Percentiles rank a stretch among this genome's conserved stretches.
Evolutionary conservation across 1,139 yeast genomes (phyloP).

Genomic region (Yamadazyma dushanensis): DNA sequence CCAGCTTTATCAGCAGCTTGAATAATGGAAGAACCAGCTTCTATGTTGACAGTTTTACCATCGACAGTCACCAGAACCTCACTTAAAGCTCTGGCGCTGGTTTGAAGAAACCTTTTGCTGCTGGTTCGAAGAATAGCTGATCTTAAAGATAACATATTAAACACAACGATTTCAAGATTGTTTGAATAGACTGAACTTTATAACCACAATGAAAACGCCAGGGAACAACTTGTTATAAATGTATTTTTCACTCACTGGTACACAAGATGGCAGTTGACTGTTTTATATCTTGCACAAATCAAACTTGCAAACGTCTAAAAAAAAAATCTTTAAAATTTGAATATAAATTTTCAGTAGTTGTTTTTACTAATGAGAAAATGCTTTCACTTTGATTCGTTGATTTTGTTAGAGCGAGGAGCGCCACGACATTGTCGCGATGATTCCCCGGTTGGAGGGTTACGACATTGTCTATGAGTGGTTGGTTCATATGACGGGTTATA

Average conservation of each 20-base stretch:
- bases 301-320: slow-evolving; percentile 1
- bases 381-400: slow-evolving; percentile 36
- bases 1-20: slow-evolving; percentile 95
- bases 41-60: slow-evolving; percentile 74
- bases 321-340: slow-evolving; percentile 3
- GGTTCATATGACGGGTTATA: background rate
- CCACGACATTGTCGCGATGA: background rate
- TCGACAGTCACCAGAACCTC: slow-evolving; percentile 79
- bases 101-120: slow-evolving; percentile 31
- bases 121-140: slow-evolving; percentile 14
- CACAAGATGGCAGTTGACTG: too few species aligned
- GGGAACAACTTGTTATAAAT: too few species aligned
- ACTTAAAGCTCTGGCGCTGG: slow-evolving; percentile 33
- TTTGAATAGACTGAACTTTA: too few species aligned
- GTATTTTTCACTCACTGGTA: too few species aligned
- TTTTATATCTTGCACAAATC: too few species aligned
- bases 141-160: slow-evolving; percentile 10
- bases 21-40: slow-evolving; percentile 84
- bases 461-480: background rate
- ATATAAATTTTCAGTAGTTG: slow-evolving; percentile 5
- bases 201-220: too few species aligned
- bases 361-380: slow-evolving; percentile 26
- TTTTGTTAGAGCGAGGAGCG: background rate
- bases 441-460: background rate
- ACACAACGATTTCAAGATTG: too few species aligned